Base-by-base conservation (phyloP, 2,329 filamentous ascomycete genomes). In the Ophiostoma fasciatum region DNA sequence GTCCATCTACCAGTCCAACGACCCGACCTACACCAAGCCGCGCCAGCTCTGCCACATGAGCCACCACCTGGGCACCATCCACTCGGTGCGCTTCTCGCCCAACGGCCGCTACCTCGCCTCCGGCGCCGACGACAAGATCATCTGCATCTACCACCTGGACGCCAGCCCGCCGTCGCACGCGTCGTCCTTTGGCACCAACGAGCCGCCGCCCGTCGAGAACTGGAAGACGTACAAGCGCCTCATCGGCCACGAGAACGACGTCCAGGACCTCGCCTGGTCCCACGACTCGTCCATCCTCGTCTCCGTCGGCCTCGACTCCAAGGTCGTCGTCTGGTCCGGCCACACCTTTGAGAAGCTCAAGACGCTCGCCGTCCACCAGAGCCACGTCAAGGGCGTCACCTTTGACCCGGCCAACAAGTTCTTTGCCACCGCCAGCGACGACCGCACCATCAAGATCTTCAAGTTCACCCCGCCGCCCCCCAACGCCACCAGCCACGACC, bases 381-480 rank as follows among this genome's bases (percentile, higher is more conserved):
- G 85, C 55, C 92, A 96, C 54, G 90, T 98, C 61, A 98, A 98
- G 57, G 90, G 92, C 43, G 92, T 98, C 49, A 94, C 88, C 0
- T 98, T 98, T 52, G 90, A 98, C 53, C 90, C 90, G 1, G 90
- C 90, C 28, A 96, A 96, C 63, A 98, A 96, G 55, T 98, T 94
- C 64, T 98, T 98, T 58, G 90, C 92, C 13, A 98, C 92, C 0
- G 87, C 92, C 3, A 94, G 85, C 59, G 90, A 98, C 55, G 90
- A 98, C 57, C 77, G 90, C 41, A 88, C 85, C 3, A 93, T 98
- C 58, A 93, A 93, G 55, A 83, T 98, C 49, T 96, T 93, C 58
- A 77, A 87, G 40, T 98, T 94, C 56, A 94, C 82, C 3, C 81
- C 88, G 1, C 87, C 90, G 0, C 72, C 79, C 1, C 82, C 90